Conservation (phyloP, 352 stramenopile species). For the Phytophthora hybrid region DNA sequence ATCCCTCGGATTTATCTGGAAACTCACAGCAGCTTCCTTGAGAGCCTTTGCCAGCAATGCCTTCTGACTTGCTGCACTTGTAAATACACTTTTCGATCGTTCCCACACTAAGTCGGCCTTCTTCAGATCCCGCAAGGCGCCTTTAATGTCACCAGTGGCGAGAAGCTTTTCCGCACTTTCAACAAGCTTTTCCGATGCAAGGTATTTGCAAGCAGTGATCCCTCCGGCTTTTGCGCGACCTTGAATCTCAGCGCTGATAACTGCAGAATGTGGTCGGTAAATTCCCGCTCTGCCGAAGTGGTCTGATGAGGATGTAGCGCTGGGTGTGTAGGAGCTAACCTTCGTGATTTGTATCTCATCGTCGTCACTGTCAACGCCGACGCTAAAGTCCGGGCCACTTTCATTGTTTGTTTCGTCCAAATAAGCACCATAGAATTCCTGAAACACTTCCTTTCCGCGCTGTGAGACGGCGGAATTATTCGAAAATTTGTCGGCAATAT, state of each 20-base stretch:
- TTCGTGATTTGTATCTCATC: slow-evolving; percentile 10
- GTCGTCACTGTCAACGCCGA: slow-evolving; percentile 10
- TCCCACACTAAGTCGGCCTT: slow-evolving; percentile 45
- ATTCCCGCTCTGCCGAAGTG: slow-evolving; percentile 10
- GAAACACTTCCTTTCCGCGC: slow-evolving; percentile 30
- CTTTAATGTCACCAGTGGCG: slow-evolving; percentile 28
- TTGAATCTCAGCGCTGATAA: slow-evolving; percentile 40
- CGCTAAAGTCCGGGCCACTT: neutral
- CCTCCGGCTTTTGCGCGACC: slow-evolving; percentile 28
- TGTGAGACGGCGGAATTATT: slow-evolving; percentile 13
- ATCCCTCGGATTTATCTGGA: slow-evolving; percentile 40
- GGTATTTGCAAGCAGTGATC: slow-evolving; percentile 41
- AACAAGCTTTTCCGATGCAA: slow-evolving; percentile 32
- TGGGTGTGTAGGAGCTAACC: slow-evolving; percentile 25
- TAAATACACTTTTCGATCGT: slow-evolving; percentile 22
- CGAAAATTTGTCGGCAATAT: slow-evolving; percentile 21
- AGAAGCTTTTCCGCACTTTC: slow-evolving; percentile 20
- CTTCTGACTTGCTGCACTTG: neutral
- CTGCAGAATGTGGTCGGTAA: slow-evolving; percentile 34
- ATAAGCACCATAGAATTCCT: slow-evolving; percentile 36
- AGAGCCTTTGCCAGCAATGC: slow-evolving; percentile 28
- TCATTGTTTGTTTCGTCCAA: slow-evolving; percentile 21
- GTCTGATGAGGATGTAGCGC: slow-evolving; percentile 18
- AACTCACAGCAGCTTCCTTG: slow-evolving; percentile 29
- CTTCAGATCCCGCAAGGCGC: slow-evolving; percentile 30